Percentiles rank a stretch among this genome's conserved stretches.
phyloP scores from a whole-genome alignment of 441 rosid species.

The Rhodomyrtus psidioides region DNA sequence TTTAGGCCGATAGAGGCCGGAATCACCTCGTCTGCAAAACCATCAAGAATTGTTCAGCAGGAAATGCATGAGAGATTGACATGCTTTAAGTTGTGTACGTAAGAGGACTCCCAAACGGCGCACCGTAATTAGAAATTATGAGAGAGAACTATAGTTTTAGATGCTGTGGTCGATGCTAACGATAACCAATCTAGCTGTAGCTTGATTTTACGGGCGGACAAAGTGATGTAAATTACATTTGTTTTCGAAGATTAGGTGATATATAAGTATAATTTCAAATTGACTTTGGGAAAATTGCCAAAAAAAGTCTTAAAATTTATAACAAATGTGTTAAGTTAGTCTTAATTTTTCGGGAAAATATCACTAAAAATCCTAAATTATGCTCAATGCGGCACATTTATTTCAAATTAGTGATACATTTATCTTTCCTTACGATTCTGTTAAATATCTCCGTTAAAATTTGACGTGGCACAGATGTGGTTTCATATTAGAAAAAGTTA shows the following conservation, averaged over 20 bases:
- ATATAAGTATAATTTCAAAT: background rate
- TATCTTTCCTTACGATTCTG: no score
- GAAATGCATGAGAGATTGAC: background rate
- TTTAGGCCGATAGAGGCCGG: background rate
- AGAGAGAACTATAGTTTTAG: background rate
- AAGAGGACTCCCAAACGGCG: background rate
- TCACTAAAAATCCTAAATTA: no score
- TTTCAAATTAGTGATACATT: no score
- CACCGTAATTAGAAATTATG: background rate
- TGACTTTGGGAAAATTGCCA: no score
- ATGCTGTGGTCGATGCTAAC: background rate
- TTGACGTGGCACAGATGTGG: no score
- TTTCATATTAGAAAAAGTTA: no score
- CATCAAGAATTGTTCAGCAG: background rate
- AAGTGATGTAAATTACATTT: background rate
- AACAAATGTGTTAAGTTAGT: no score
- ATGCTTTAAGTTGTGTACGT: background rate
- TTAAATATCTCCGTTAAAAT: no score
- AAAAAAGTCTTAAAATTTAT: no score
- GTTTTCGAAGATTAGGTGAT: background rate
- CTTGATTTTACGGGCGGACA: background rate
- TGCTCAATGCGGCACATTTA: no score
- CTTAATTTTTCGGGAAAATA: no score
- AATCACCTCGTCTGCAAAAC: background rate
- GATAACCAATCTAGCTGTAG: background rate